Percentiles rank a stretch among this genome's conserved stretches.
Conservation (phyloP, 192 early-diverging fungal species). For the Polychytrium aggregatum region DNA sequence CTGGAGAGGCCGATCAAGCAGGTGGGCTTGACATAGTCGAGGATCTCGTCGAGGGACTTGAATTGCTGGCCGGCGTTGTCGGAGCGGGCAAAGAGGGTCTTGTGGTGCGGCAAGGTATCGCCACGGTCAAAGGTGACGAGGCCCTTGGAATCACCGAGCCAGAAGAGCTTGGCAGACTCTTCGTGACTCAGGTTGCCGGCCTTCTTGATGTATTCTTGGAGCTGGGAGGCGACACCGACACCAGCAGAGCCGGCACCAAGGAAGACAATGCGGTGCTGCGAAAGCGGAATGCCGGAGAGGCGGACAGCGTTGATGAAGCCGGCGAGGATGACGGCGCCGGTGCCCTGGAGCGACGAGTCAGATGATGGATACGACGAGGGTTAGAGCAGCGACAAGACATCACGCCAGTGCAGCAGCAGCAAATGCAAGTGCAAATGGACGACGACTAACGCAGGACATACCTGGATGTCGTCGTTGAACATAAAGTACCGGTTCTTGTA, state of each 20-base stretch:
- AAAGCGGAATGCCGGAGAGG: slow-evolving; percentile 49
- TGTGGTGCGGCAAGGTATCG: slow-evolving; percentile 44
- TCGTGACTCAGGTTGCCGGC: slow-evolving; percentile 52
- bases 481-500: slow-evolving; percentile 66
- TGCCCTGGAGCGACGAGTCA: no score
- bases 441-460: no score
- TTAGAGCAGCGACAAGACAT: no score
- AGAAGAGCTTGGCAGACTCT: slow-evolving; percentile 59
- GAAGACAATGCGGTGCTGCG: slow-evolving; percentile 80
- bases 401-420: no score
- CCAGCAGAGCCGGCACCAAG: slow-evolving; percentile 91
- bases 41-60: slow-evolving; percentile 55
- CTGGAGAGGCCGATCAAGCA: slow-evolving; percentile 81
- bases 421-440: no score
- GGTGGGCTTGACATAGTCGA: slow-evolving; percentile 83
- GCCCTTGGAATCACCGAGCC: slow-evolving; percentile 87
- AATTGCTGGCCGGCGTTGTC: slow-evolving; percentile 77
- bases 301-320: slow-evolving; percentile 74
- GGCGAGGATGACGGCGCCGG: slow-evolving; percentile 85
- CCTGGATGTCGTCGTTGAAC: slow-evolving; percentile 94
- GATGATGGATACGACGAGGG: no score
- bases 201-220: slow-evolving; percentile 67
- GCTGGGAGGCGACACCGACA: slow-evolving; percentile 87
- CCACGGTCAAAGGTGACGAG: slow-evolving; percentile 80
- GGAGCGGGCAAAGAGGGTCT: slow-evolving; percentile 61